Conservation (phyloP, 352 stramenopile genomes). For the Globisporangium nagaii region DNA sequence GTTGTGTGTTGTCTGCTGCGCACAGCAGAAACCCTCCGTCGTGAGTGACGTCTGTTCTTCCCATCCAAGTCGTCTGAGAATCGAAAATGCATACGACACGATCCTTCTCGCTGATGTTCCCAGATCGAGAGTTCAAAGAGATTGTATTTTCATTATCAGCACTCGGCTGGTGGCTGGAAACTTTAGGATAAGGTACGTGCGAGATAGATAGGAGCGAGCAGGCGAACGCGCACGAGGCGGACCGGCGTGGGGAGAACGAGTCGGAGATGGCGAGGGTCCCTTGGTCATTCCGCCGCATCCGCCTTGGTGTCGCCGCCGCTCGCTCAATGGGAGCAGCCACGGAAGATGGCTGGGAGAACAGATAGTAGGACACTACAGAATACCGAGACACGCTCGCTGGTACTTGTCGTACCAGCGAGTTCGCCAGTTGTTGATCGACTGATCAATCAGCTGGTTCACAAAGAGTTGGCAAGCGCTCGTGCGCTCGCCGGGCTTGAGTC, state of each 20-base stretch:
- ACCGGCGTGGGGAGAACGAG: too few relatives aligned
- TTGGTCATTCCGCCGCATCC: too few relatives aligned
- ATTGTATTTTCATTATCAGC: not conserved
- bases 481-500: constrained; percentile 73
- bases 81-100: too few relatives aligned
- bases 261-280: too few relatives aligned
- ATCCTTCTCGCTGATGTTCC: too few relatives aligned
- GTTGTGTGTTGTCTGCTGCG: too few relatives aligned
- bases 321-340: too few relatives aligned
- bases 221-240: not conserved
- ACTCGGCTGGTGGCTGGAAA: not conserved
- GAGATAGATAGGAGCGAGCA: not conserved
- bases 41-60: too few relatives aligned
- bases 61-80: too few relatives aligned
- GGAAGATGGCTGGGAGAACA: not conserved
- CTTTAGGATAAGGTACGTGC: not conserved
- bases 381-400: constrained; percentile 84
- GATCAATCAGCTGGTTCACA: constrained; percentile 84
- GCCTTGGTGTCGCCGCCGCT: too few relatives aligned
- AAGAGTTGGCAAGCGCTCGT: constrained; percentile 80
- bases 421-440: constrained; percentile 86
- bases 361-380: constrained; percentile 44
- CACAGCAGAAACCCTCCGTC: too few relatives aligned
- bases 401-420: constrained; percentile 91
- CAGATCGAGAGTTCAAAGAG: not conserved